A percentile compares a stretch with the other conserved stretches of the same genome.
These are phyloP conservation scores for Nidula niveotomentosa DNA, from an alignment of 1,284 basidiomycete species.

Conservation along the genomic window DNA sequence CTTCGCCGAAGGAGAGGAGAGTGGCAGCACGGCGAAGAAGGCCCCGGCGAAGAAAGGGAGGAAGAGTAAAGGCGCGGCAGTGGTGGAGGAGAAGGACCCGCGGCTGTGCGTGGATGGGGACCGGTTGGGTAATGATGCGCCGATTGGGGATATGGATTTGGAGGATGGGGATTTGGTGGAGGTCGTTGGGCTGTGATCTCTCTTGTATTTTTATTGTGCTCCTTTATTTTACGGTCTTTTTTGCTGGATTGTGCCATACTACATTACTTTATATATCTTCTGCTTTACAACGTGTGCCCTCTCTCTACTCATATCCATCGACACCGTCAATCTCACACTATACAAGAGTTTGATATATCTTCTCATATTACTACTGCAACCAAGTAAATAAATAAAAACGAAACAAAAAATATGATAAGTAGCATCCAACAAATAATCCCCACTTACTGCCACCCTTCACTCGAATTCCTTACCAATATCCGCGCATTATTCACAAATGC, in stretches of 20 bases:
- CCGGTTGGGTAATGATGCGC: slow-evolving; percentile 50
- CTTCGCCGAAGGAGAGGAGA: slow-evolving; percentile 11
- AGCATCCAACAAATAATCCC: background rate
- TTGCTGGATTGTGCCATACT: background rate
- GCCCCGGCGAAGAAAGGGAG: slow-evolving; percentile 10
- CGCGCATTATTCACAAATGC: slow-evolving; percentile 83
- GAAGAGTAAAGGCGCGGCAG: slow-evolving; percentile 13
- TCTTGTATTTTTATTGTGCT: slow-evolving; percentile 1
- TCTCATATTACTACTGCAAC: too few relatives aligned
- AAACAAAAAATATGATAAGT: background rate
- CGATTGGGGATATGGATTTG: slow-evolving; percentile 64
- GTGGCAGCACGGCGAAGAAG: slow-evolving; percentile 13
- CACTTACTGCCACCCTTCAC: slow-evolving; percentile 24
- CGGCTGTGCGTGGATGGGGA: slow-evolving; percentile 67
- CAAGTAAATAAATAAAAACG: background rate
- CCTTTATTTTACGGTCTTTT: background rate
- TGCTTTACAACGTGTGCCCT: too few relatives aligned
- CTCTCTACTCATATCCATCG: too few relatives aligned
- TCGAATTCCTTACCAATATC: slow-evolving; percentile 69
- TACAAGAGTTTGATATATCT: too few relatives aligned
- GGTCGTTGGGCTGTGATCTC: slow-evolving; percentile 56
- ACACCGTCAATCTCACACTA: too few relatives aligned
- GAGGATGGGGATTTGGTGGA: slow-evolving; percentile 80
- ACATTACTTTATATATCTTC: too few relatives aligned
- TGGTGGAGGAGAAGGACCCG: slow-evolving; percentile 37